These are phyloP conservation scores for Persicaria maculosa DNA, from an alignment of 148 eudicot genomes.

Conservation along the genomic window DNA sequence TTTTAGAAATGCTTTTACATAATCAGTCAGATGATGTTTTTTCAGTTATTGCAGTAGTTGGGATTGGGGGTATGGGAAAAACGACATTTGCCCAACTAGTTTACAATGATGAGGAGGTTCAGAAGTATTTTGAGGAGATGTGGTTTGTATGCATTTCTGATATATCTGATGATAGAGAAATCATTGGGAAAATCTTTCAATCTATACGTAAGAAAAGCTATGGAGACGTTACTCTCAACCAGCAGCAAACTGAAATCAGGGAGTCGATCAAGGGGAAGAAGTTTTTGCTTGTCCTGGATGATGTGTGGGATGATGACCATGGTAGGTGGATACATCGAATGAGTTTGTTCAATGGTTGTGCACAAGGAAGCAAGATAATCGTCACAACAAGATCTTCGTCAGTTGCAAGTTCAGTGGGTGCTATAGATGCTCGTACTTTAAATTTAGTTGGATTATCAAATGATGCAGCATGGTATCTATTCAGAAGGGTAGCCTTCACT, in stretches of 20 bases:
- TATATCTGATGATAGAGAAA: neutral
- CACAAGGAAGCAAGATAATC: neutral
- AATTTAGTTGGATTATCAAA: conserved; percentile 7
- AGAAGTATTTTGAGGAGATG: neutral
- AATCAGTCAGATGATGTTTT: neutral
- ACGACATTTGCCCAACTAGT: neutral
- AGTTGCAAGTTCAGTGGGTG: neutral
- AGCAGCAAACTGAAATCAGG: neutral
- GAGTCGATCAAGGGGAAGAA: neutral
- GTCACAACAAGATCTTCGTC: neutral
- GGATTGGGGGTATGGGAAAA: neutral
- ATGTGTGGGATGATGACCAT: neutral
- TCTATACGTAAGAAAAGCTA: neutral
- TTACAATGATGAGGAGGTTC: neutral
- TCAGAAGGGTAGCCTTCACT: no score
- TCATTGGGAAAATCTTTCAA: neutral
- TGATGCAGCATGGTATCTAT: no score
- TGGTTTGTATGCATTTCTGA: neutral
- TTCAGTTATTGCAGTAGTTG: neutral
- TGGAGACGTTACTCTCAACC: neutral
- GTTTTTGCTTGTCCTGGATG: neutral
- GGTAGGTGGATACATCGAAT: neutral
- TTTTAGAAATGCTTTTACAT: neutral
- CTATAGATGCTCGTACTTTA: neutral
- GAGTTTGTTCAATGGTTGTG: neutral